Conservation (phyloP, 352 stramenopile genomes). For the Phytopythium cucurbitacearum region DNA sequence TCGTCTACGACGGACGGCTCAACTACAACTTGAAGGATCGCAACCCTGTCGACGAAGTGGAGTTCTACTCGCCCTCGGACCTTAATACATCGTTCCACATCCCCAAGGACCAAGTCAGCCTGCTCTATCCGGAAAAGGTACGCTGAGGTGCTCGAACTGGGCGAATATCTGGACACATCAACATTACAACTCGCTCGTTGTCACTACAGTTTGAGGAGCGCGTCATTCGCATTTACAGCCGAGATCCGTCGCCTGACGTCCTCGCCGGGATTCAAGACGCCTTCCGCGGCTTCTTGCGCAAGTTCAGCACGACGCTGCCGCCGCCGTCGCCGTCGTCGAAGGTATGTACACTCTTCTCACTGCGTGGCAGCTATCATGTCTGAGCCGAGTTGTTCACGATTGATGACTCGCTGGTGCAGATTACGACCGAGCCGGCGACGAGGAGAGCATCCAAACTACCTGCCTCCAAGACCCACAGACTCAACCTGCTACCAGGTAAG, state of each 20-base stretch:
- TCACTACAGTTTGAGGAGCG: conserved; percentile 71
- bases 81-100: conserved; percentile 67
- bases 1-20: conserved; percentile 69
- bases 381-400: neutral
- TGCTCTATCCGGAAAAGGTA: conserved; percentile 83
- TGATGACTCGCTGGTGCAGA: neutral
- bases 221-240: conserved; percentile 74
- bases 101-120: conserved; percentile 71
- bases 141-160: neutral
- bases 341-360: conserved; percentile 8
- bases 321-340: conserved; percentile 73
- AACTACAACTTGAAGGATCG: conserved; percentile 84
- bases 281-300: conserved; percentile 55
- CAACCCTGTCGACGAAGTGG: conserved; percentile 81
- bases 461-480: neutral
- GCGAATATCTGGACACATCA: neutral
- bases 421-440: neutral
- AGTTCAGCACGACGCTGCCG: conserved; percentile 59
- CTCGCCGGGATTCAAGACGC: conserved; percentile 60
- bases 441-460: neutral
- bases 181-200: neutral
- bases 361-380: neutral
- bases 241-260: conserved; percentile 38
- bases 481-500: conserved; percentile 3
- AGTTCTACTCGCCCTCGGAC: conserved; percentile 78